phyloP scores from a whole-genome alignment of 1,284 basidiomycete genomes.

The Volvariella volvacea region DNA sequence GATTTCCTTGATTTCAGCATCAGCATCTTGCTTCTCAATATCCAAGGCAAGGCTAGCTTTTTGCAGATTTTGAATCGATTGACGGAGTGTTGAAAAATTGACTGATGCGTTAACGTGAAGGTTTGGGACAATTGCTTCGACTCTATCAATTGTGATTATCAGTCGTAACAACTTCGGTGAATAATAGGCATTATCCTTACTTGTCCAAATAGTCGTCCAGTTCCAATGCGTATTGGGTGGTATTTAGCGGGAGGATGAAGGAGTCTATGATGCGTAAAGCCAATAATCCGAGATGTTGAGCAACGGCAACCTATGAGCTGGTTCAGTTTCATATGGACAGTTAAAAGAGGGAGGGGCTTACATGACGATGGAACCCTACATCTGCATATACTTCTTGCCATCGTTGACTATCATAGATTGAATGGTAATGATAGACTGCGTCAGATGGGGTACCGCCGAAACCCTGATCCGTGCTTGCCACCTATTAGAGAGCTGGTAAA shows the following conservation, averaged over 20 bases:
- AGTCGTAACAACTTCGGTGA: slow-evolving; percentile 5
- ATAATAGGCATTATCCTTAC: slow-evolving; percentile 24
- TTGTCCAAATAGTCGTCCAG: slow-evolving; percentile 53
- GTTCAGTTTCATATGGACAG: slow-evolving; percentile 2
- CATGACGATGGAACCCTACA: slow-evolving; percentile 70
- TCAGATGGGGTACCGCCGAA: slow-evolving; percentile 42
- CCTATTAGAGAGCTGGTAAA: slow-evolving; percentile 21
- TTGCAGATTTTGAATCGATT: slow-evolving; percentile 45
- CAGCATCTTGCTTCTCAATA: slow-evolving; percentile 39
- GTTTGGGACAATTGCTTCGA: slow-evolving; percentile 24
- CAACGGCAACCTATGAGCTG: slow-evolving; percentile 43
- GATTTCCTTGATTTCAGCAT: slow-evolving; percentile 33
- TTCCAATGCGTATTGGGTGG: slow-evolving; percentile 68
- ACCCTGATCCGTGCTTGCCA: slow-evolving; percentile 38
- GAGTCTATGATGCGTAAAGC: slow-evolving; percentile 58
- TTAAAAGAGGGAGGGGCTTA: slow-evolving; percentile 19
- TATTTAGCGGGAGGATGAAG: slow-evolving; percentile 65
- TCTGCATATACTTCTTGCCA: slow-evolving; percentile 78
- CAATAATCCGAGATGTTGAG: slow-evolving; percentile 50
- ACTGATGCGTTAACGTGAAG: slow-evolving; percentile 25
- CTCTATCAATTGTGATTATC: slow-evolving; percentile 25
- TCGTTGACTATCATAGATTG: slow-evolving; percentile 72
- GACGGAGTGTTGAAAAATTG: slow-evolving; percentile 40
- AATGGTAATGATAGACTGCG: slow-evolving; percentile 76
- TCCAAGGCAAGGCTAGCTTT: slow-evolving; percentile 50